Base-by-base conservation (phyloP, 176 grass and related monocot species). In the Oryza nivara region DNA sequence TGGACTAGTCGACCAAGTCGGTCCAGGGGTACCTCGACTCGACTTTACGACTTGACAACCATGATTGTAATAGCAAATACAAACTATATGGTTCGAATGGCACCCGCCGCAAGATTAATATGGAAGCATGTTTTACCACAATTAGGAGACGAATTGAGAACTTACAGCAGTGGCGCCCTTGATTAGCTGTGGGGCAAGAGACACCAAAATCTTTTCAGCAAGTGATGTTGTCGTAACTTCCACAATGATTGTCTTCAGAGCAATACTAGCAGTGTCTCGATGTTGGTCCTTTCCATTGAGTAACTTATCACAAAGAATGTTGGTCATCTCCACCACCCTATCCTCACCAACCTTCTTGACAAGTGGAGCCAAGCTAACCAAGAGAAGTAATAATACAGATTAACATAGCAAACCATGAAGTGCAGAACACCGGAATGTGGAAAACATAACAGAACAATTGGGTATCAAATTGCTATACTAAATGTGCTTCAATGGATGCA, bases 261-360 rank as follows among this genome's bases (percentile, higher is more conserved):
- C 96, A 88, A 99, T 99, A 83, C 93, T 96, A 85, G 96, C 96
- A 86, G 88, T 99, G 88, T 99, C 96, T 58, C 96, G 89, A 92
- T 96, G 92, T 64, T 94, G 96, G 26, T 99, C 96, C 88, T 99
- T 99, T n/a, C 96, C 96, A 65, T 94, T 91, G 23, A 99, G 84
- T 84, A 99, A 89, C 77, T 99, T 99, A 82, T 94, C 91, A 81
- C 89, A 96, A 72, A 99, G 93, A 87, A 94, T 99, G 67, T 91
- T 91, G 36, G 90, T 88, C 96, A 99, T 99, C 49, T 99, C 93
- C 73, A 96, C 77, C 67, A 95, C 91, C 82, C 86, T 99, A 25
- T 96, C 96, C 88, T 99, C 93, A 16, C 80, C 82, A 74, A 96
- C 89, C 78, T 96, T 99, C 88, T 95, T 99, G 45, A 96, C 93